Evolutionary conservation across 2,329 filamentous ascomycete genomes (phyloP).

Genomic region (Endocalyx cinctus): DNA sequence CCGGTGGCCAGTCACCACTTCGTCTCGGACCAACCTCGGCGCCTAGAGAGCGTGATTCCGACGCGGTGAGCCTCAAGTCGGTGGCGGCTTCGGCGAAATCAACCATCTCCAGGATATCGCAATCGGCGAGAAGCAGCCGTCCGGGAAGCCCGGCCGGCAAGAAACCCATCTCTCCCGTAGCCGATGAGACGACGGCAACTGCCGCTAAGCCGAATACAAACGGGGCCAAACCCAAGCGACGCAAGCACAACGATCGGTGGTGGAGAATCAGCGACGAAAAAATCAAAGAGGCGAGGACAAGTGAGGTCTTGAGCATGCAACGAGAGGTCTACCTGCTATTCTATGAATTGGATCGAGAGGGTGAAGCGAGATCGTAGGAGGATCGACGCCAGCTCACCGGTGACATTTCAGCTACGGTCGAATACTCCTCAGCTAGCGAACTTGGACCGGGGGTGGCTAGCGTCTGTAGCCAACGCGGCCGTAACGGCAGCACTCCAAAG

Average conservation of each 20-base stretch:
- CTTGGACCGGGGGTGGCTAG: no score
- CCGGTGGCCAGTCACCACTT: conserved; percentile 13
- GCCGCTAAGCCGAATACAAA: conserved; percentile 13
- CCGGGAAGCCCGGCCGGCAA: conserved; percentile 22
- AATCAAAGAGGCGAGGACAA: conserved; percentile 88
- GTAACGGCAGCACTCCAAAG: no score
- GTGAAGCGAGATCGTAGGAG: no score
- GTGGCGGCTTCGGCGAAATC: conserved; percentile 54
- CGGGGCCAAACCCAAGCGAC: conserved; percentile 33
- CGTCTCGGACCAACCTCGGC: conserved; percentile 18
- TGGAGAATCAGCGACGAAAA: conserved; percentile 98
- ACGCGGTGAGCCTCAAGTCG: conserved; percentile 50
- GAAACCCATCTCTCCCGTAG: no score
- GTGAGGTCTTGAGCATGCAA: conserved; percentile 88
- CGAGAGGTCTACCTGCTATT: conserved; percentile 94
- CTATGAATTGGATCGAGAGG: no score
- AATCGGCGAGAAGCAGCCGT: conserved; percentile 31
- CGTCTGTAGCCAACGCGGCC: no score
- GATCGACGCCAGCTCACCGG: no score
- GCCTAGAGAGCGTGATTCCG: conserved; percentile 38
- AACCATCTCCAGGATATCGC: conserved; percentile 44
- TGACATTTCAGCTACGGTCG: no score
- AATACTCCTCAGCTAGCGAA: no score
- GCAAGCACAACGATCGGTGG: conserved; percentile 73
- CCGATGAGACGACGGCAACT: conserved; percentile 18